Conservation (phyloP, 2,329 filamentous ascomycete genomes). For the Acrocalymma vagum region DNA sequence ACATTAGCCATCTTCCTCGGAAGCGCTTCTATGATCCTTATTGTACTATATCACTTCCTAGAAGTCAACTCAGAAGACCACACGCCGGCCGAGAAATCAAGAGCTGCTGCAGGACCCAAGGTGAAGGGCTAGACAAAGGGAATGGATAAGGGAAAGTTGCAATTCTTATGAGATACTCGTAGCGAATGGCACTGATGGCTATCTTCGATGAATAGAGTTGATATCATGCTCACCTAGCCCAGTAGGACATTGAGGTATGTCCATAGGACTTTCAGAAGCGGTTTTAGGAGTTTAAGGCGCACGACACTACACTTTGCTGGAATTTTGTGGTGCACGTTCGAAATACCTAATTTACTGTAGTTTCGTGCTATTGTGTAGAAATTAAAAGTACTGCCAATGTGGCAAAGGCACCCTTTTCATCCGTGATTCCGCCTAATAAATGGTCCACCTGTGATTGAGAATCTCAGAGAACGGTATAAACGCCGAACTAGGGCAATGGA, state of each 20-base stretch:
- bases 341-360: not conserved
- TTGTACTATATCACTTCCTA: slow-evolving; percentile 94
- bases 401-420: no score
- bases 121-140: no score
- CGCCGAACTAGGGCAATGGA: no score
- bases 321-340: not conserved
- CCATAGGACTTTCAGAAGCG: slow-evolving; percentile 5
- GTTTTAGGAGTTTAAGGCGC: not conserved
- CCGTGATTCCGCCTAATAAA: not conserved
- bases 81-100: slow-evolving; percentile 35
- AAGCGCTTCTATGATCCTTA: slow-evolving; percentile 87
- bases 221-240: no score
- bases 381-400: no score
- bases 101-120: slow-evolving; percentile 35
- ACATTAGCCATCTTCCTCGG: slow-evolving; percentile 92
- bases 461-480: no score
- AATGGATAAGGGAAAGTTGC: no score
- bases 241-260: no score
- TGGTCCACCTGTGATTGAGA: no score
- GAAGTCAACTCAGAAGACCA: slow-evolving; percentile 83
- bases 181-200: not conserved
- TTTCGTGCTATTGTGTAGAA: no score
- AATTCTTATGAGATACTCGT: slow-evolving; percentile 8
- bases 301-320: slow-evolving; percentile 2
- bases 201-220: slow-evolving; percentile 2